Conservation (phyloP, 2,329 filamentous ascomycete species). For the Nannizziopsis arthrosporioides region DNA sequence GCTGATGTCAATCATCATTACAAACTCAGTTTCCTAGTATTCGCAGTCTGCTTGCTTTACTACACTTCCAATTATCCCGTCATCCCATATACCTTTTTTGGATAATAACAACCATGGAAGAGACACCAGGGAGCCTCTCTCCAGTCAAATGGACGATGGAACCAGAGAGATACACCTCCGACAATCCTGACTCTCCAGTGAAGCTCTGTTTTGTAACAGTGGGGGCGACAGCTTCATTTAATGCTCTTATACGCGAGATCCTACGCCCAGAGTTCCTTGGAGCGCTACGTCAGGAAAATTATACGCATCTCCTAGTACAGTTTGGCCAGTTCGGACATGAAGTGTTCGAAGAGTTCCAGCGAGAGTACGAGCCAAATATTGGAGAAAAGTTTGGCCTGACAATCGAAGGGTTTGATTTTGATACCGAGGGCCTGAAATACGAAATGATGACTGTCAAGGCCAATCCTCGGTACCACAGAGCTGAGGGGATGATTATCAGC, state of each 20-base stretch:
- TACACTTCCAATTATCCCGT: background rate
- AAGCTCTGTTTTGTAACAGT: conserved; percentile 72
- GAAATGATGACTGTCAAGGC: conserved; percentile 48
- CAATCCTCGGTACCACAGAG: conserved; percentile 27
- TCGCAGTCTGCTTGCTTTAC: too few relatives aligned
- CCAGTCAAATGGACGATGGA: conserved; percentile 3
- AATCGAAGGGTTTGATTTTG: conserved; percentile 56
- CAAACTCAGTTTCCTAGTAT: too few relatives aligned
- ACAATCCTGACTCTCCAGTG: conserved; percentile 17
- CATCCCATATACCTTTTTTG: background rate
- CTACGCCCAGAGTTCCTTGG: conserved; percentile 52
- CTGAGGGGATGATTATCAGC: conserved; percentile 65
- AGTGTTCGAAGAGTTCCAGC: conserved; percentile 39
- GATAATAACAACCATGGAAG: background rate
- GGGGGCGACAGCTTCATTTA: conserved; percentile 81
- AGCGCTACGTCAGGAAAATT: conserved; percentile 48
- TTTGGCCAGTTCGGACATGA: conserved; percentile 57
- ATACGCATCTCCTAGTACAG: conserved; percentile 65
- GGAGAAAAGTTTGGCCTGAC: conserved; percentile 32
- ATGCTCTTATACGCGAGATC: conserved; percentile 54
- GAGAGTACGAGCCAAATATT: conserved; percentile 19
- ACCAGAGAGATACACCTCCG: conserved; percentile 10
- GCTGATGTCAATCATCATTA: too few relatives aligned
- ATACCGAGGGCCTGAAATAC: conserved; percentile 44
- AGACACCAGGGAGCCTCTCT: background rate